Evolutionary conservation across 2,329 filamentous ascomycete species (phyloP), one percentile per base, ranked within the genome.

Genomic region (Zopfia rhizophila): DNA sequence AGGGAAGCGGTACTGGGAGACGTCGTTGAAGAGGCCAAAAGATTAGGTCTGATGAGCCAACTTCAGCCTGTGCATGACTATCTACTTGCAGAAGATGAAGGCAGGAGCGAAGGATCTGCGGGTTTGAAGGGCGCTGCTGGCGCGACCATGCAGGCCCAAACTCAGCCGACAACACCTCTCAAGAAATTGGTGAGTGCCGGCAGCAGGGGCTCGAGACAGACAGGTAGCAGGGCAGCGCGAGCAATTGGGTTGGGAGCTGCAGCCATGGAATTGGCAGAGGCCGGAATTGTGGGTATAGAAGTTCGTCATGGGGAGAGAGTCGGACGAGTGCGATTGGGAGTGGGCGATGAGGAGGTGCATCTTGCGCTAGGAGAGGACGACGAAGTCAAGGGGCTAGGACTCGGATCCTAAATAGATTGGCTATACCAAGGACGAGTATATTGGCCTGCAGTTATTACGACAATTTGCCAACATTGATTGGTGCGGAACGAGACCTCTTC

Each of bases 261-360:
- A 1, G 90, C 91, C 1, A 82, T 90, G 45, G 91, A 93, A 48
- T 79, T 99, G 14, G 87, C 90, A 51, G 91, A 94, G 50, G 90
- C 92, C 0, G 94, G 94, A 0, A 84, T 99, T 39, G 80, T 99
- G 47, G 90, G 91, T 5, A 72, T 99, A 39, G 94, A 99, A 70
- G 83, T 83, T 3, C 73, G 78, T 48, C 86, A 86, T 55, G 88
- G 91, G 0, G 93, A 97, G 67, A 81, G 94, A 30, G 91, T 90
- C 16, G 93, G 91, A 45, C 92, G 95, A 70, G 83, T 99, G 28
- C 82, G 93, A 45, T 78, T 99, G 45, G 86, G 90, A 16, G 87
- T 97, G 56, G 89, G 90, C 10, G 90, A 96, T 49, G 93, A 97
- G 63, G 93, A 99, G 73, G 85, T 99, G 19, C 88, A 88, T 66